Evolutionary conservation across 495 filamentous ascomycete genomes (phyloP).

Genomic region (Penicillium tannophilum): DNA sequence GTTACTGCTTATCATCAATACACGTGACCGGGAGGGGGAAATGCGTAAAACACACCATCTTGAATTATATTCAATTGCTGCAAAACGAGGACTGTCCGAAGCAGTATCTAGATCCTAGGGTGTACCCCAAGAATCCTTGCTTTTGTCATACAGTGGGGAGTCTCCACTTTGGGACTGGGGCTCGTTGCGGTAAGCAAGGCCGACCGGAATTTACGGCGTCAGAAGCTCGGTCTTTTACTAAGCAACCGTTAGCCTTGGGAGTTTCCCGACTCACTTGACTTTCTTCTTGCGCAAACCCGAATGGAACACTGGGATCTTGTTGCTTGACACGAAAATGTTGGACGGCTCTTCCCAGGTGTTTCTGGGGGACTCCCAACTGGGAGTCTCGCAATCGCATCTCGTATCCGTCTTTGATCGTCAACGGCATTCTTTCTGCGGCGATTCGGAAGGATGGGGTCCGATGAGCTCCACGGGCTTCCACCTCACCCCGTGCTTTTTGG

Average conservation of each 20-base stretch:
- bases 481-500: constrained; percentile 95
- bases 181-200: constrained; percentile 12
- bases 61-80: not conserved
- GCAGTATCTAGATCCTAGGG: no score
- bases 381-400: constrained; percentile 33
- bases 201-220: constrained; percentile 13
- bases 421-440: constrained; percentile 75
- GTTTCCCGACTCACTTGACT: constrained; percentile 14
- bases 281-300: constrained; percentile 13
- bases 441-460: constrained; percentile 94
- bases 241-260: constrained; percentile 15
- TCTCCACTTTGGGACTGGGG: constrained; percentile 8
- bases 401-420: constrained; percentile 34
- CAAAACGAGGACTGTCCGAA: no score
- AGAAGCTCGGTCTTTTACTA: constrained; percentile 24
- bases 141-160: not conserved
- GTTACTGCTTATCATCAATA: not conserved
- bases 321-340: constrained; percentile 42
- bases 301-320: constrained; percentile 17
- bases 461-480: constrained; percentile 81
- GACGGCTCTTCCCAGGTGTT: constrained; percentile 47
- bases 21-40: not conserved
- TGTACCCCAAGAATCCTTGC: not conserved
- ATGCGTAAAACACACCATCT: not conserved
- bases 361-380: constrained; percentile 38